Evolutionary conservation across 768 basidiomycete genomes (phyloP).

Genomic region (Termitomyces sp.): DNA sequence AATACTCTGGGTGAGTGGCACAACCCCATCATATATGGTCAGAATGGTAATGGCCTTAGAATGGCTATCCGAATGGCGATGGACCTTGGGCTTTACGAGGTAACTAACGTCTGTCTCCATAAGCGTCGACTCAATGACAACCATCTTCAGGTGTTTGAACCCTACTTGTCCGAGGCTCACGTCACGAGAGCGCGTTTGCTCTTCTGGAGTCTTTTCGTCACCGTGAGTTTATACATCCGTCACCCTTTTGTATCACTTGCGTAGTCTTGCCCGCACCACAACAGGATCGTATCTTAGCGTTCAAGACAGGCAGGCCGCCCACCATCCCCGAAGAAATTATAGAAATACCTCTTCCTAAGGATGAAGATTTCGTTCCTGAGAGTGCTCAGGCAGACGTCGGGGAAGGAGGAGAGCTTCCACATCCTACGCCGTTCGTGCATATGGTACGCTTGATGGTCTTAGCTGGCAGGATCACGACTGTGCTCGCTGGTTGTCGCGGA

Average conservation of each 20-base stretch:
- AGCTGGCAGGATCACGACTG: slow-evolving; percentile 10
- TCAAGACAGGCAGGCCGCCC: slow-evolving; percentile 10
- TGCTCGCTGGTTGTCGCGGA: slow-evolving; percentile 9
- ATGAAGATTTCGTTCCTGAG: slow-evolving; percentile 11
- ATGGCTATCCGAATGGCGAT: slow-evolving; percentile 16
- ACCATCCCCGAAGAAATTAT: slow-evolving; percentile 13
- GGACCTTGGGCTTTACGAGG: slow-evolving; percentile 12
- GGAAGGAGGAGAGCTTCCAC: slow-evolving; percentile 4
- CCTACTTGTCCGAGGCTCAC: slow-evolving; percentile 8
- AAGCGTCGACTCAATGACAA: background rate
- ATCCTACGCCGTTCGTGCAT: slow-evolving; percentile 10
- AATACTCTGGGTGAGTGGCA: slow-evolving; percentile 12
- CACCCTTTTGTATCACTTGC: background rate
- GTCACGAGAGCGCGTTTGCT: slow-evolving; percentile 11
- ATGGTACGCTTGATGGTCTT: slow-evolving; percentile 12
- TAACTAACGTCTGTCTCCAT: slow-evolving; percentile 5
- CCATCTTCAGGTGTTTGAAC: slow-evolving; percentile 8
- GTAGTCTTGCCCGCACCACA: background rate
- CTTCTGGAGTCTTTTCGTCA: slow-evolving; percentile 14
- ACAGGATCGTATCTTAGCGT: slow-evolving; percentile 12
- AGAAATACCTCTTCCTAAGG: slow-evolving; percentile 13
- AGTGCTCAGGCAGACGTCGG: slow-evolving; percentile 3
- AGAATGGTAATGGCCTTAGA: background rate
- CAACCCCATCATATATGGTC: background rate
- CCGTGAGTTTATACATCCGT: slow-evolving; percentile 1